Percentiles rank a stretch among this genome's conserved stretches.
Conservation (phyloP, 306 rosid species). For the Cyclanthera cordifolia region DNA sequence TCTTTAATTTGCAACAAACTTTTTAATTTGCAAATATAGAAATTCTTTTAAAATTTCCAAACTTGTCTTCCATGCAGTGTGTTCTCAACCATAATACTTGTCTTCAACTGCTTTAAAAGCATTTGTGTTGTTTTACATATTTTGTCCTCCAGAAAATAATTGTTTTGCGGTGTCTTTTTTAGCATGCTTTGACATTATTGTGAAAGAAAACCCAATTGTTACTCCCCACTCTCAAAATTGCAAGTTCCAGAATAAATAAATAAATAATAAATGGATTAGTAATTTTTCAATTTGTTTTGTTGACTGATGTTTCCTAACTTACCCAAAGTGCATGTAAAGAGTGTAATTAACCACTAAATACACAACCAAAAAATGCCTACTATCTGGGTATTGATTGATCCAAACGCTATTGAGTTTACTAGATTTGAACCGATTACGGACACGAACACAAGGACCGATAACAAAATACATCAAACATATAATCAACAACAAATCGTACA, state of each 20-base stretch:
- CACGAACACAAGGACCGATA: neutral
- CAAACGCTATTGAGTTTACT: neutral
- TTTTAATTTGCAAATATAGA: too few species aligned
- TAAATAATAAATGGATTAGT: neutral
- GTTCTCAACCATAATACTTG: too few species aligned
- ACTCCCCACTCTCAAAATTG: too few species aligned
- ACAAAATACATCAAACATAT: neutral
- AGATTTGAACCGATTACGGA: neutral
- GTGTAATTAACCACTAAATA: neutral
- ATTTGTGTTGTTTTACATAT: too few species aligned
- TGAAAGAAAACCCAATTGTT: too few species aligned
- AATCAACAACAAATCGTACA: neutral
- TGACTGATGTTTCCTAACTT: neutral
- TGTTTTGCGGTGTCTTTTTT: too few species aligned
- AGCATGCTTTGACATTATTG: too few species aligned
- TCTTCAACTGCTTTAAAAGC: too few species aligned
- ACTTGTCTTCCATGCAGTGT: too few species aligned
- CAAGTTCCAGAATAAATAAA: neutral
- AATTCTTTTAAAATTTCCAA: too few species aligned
- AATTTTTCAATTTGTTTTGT: neutral
- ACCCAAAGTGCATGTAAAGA: neutral
- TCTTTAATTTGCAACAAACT: too few species aligned
- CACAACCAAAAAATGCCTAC: neutral
- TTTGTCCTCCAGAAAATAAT: too few species aligned
- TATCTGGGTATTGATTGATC: neutral